A percentile compares a stretch with the other conserved stretches of the same genome.
Conservation (phyloP, 2,329 filamentous ascomycete genomes). For the Scedosporium aurantiacum region DNA sequence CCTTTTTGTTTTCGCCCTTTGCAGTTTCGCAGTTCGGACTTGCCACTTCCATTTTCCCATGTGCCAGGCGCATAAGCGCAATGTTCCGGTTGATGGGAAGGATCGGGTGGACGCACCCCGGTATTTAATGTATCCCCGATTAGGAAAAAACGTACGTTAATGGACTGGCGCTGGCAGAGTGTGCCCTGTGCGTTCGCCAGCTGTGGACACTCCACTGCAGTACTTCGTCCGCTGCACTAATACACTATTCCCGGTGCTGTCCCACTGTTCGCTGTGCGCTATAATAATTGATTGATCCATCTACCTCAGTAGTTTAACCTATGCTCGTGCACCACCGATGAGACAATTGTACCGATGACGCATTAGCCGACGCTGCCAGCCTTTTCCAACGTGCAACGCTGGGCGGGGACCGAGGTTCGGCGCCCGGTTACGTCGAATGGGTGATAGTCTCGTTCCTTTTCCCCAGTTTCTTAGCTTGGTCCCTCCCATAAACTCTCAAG, state of each 20-base stretch:
- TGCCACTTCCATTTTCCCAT: no score
- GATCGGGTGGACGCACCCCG: not conserved
- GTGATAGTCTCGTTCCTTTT: not conserved
- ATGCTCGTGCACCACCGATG: not conserved
- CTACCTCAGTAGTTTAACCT: no score
- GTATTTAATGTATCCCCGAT: not conserved
- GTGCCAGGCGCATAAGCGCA: not conserved
- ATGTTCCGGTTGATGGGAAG: not conserved
- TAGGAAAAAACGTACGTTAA: not conserved
- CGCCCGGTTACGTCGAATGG: not conserved
- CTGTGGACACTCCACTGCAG: no score
- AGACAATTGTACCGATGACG: not conserved
- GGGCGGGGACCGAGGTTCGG: constrained; percentile 1
- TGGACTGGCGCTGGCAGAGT: no score
- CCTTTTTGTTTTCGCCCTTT: not conserved
- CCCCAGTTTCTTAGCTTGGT: not conserved
- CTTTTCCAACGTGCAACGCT: not conserved
- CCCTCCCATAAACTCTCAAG: not conserved
- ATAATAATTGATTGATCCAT: no score
- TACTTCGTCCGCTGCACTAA: no score
- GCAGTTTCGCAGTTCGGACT: no score
- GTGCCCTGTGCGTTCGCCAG: no score
- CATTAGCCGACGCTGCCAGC: not conserved
- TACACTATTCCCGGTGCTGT: no score
- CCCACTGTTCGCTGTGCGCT: no score